These are phyloP conservation scores for Cryphonectria naterciae DNA, from an alignment of 2,329 filamentous ascomycete genomes.

Conservation along the genomic window DNA sequence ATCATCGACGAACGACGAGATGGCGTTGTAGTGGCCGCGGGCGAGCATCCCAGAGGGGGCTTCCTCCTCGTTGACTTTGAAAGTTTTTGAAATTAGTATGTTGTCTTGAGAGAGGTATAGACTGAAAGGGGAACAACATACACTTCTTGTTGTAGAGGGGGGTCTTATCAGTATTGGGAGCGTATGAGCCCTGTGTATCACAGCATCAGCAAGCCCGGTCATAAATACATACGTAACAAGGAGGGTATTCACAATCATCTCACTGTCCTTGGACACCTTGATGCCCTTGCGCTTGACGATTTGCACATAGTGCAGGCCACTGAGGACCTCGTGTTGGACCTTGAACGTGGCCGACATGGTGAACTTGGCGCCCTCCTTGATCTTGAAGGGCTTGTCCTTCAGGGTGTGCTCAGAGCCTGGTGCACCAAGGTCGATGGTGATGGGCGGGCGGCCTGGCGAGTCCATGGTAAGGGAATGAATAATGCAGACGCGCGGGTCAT, in stretches of 20 bases:
- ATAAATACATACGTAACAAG: not conserved
- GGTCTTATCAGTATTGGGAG: conserved; percentile 88
- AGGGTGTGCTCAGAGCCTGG: conserved; percentile 75
- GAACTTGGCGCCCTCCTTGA: conserved; percentile 94
- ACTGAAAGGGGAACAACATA: conserved; percentile 54
- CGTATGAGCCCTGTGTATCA: conserved; percentile 75
- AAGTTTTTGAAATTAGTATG: not conserved
- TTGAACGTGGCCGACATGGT: conserved; percentile 94
- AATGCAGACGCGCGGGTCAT: conserved; percentile 87
- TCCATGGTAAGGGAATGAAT: conserved; percentile 91
- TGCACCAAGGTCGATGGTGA: conserved; percentile 83
- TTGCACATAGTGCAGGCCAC: conserved; percentile 94
- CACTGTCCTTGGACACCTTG: conserved; percentile 87
- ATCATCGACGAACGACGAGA: conserved; percentile 92
- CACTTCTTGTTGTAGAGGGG: conserved; percentile 88
- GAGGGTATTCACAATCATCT: conserved; percentile 82
- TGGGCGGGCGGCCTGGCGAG: conserved; percentile 78
- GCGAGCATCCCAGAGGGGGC: conserved; percentile 89
- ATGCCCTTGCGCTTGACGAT: conserved; percentile 89
- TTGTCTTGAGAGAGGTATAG: not conserved
- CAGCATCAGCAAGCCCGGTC: conserved; percentile 34
- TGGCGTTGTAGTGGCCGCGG: conserved; percentile 86
- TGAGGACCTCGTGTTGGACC: conserved; percentile 95
- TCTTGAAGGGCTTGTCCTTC: conserved; percentile 92
- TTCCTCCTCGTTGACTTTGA: conserved; percentile 82